Base-by-base conservation (phyloP, 306 rosid species). In the Prunus kanzakura region DNA sequence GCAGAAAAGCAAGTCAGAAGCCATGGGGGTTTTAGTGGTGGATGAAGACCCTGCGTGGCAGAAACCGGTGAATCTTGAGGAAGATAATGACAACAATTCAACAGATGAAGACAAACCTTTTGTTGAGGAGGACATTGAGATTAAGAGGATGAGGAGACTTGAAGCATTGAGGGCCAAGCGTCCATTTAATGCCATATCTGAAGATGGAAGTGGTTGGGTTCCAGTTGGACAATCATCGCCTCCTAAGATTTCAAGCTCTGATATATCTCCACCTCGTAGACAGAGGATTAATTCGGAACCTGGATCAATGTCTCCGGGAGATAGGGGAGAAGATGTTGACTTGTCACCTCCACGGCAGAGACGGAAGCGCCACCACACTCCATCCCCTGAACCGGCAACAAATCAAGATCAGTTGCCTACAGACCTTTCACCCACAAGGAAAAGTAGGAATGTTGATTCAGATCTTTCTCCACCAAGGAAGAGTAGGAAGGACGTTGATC, bases 151-250 rank as follows among this genome's bases (percentile, higher is more conserved):
- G 97, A 92, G 81, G 79, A 85, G 96, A 87, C 97, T 90, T 57
- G 97, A 95, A 85, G 82, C 76, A 62, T 74, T 90, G 49, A 88
- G 82, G 85, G 96, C 96, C 13, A 86, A 78, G 14, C 96, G 89
- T 55, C 81, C 90, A 30, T 80, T 80, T 82, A 82, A 90, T 87
- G 85, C 88, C 64, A 87, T 92, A 78, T 89, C 93, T 1, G 96
- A 92, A 75, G 97, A 95, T 82, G 97, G 97, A 60, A 95, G 98
- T 83, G 98, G 98, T 82, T 95, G 98, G 97, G 83, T 95, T 84
- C 64, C 91, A 32, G 90, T 95, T 75, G 67, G 41, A 13, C 43
- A 62, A 30, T 82, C 97, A 30, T 82, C 97, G 76, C 82, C 97
- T 79, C 63, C 84, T 10, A 76, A 85, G 32, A 27, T 45, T 10